phyloP scores from a whole-genome alignment of 2,329 filamentous ascomycete species.

The Fusarium sp. region DNA sequence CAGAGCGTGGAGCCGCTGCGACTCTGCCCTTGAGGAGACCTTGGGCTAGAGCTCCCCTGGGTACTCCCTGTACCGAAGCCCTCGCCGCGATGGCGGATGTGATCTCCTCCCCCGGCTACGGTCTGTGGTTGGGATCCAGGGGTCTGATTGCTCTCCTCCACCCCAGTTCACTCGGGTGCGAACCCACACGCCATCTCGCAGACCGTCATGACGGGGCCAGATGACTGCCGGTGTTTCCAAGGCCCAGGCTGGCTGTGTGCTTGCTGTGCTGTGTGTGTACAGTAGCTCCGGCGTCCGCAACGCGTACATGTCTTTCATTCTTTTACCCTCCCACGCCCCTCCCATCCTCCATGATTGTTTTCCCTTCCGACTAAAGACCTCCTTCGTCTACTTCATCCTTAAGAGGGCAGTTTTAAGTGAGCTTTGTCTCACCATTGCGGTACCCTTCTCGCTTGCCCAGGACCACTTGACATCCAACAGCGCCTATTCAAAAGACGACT shows the following conservation, averaged over 20 bases:
- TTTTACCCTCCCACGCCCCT: constrained; percentile 50
- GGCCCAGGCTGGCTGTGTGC: constrained; percentile 19
- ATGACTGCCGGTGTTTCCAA: constrained; percentile 42
- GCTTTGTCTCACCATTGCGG: constrained; percentile 47
- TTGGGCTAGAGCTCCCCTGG: constrained; percentile 24
- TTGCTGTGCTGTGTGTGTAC: neutral
- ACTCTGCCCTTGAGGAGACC: constrained; percentile 27
- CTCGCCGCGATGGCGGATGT: constrained; percentile 29
- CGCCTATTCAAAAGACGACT: constrained; percentile 44
- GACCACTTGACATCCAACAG: constrained; percentile 32
- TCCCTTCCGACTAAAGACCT: constrained; percentile 44
- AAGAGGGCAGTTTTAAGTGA: constrained; percentile 46
- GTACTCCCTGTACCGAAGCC: constrained; percentile 12
- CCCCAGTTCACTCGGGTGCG: constrained; percentile 41
- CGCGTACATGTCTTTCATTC: constrained; percentile 46
- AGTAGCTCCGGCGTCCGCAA: constrained; percentile 28
- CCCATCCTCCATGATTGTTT: constrained; percentile 38
- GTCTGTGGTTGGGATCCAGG: constrained; percentile 37
- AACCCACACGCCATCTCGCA: constrained; percentile 47
- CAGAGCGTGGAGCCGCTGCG: constrained; percentile 23
- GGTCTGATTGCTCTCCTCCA: constrained; percentile 42
- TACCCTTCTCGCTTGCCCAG: constrained; percentile 46
- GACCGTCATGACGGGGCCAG: constrained; percentile 42
- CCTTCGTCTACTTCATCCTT: constrained; percentile 48
- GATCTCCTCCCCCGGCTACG: constrained; percentile 38